These are phyloP conservation scores for Pseudogymnoascus sp. DNA, from an alignment of 2,329 filamentous ascomycete genomes.

Conservation along the genomic window DNA sequence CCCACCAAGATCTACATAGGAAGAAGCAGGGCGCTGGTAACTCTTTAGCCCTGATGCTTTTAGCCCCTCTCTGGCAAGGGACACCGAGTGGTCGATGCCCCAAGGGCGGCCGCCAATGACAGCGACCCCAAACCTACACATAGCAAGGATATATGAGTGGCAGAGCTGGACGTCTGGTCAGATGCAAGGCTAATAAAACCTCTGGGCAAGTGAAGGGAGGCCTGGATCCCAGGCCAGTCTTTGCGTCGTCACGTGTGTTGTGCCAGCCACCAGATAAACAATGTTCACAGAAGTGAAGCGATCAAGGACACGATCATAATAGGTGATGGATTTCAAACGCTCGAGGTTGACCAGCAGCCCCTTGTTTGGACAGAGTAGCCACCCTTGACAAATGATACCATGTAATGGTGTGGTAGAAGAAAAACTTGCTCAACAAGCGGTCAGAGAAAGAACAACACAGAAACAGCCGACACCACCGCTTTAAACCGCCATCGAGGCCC, in stretches of 20 bases:
- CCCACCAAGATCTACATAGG: background rate
- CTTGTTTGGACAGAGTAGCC: background rate
- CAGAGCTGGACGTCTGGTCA: slow-evolving; percentile 1
- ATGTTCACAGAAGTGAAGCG: background rate
- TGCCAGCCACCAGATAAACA: background rate
- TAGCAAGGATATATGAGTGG: background rate
- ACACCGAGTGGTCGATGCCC: background rate
- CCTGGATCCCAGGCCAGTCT: background rate
- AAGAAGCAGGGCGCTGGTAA: background rate
- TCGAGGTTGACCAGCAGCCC: background rate
- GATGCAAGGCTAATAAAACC: background rate
- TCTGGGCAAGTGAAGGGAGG: background rate
- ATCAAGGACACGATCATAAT: background rate
- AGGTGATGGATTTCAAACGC: background rate
- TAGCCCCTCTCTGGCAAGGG: background rate
- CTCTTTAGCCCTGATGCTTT: background rate
- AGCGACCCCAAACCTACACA: background rate
- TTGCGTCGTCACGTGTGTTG: background rate
- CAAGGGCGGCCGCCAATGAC: background rate
- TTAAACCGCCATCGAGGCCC: background rate
- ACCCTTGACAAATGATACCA: background rate
- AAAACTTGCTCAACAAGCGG: slow-evolving; percentile 1
- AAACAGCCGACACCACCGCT: background rate
- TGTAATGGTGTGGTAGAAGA: background rate
- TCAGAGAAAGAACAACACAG: background rate